Evolutionary conservation across 495 filamentous ascomycete genomes (phyloP).

Genomic region (Neurospora sp.): DNA sequence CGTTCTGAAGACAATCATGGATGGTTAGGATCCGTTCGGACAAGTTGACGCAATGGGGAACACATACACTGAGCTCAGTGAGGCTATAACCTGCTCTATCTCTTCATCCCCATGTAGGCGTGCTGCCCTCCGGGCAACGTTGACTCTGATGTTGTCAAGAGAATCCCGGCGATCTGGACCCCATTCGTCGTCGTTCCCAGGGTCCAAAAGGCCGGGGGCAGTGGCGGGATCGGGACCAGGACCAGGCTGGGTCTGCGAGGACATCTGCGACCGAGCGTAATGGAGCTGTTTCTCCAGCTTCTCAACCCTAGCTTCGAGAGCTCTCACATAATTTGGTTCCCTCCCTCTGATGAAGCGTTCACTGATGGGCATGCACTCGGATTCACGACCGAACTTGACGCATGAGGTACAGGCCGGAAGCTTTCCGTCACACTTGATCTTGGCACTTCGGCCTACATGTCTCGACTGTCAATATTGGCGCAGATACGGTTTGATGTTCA

Average conservation of each 20-base stretch:
- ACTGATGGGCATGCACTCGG: conserved; percentile 82
- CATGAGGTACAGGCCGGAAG: conserved; percentile 88
- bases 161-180: conserved; percentile 43
- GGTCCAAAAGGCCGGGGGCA: conserved; percentile 16
- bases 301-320: conserved; percentile 78
- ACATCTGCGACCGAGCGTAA: conserved; percentile 49
- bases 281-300: conserved; percentile 64
- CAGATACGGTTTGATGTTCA: neutral
- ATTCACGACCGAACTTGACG: conserved; percentile 68
- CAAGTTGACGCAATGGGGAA: neutral
- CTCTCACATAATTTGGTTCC: conserved; percentile 90
- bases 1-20: neutral
- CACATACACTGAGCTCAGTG: neutral
- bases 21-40: neutral
- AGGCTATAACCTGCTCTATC: neutral
- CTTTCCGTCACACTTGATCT: conserved; percentile 94
- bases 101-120: conserved; percentile 5
- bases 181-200: neutral
- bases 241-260: conserved; percentile 26
- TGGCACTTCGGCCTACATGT: conserved; percentile 57
- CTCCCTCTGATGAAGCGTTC: conserved; percentile 92
- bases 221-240: conserved; percentile 31
- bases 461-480: conserved; percentile 10
- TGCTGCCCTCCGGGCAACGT: conserved; percentile 49
- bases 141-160: conserved; percentile 45